Evolutionary conservation across 1,139 yeast species (phyloP).

Genomic region (Blastobotrys proliferans): DNA sequence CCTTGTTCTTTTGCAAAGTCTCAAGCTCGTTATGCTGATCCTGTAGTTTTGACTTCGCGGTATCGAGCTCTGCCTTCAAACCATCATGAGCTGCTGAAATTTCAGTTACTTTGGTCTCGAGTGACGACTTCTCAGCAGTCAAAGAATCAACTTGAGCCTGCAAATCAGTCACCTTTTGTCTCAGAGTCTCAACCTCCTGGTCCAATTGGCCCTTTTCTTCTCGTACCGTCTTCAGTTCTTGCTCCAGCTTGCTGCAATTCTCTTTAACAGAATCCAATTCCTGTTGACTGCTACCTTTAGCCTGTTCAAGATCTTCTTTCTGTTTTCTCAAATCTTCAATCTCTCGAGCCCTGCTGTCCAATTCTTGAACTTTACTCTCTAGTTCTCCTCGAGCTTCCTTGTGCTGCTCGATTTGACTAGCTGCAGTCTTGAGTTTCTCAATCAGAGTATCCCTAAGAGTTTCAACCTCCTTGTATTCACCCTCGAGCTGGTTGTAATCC

Average conservation of each 20-base stretch:
- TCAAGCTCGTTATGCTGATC: too few species aligned
- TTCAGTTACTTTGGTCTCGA: too few species aligned
- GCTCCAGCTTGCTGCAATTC: slow-evolving; percentile 15
- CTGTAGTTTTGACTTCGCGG: slow-evolving; percentile 5
- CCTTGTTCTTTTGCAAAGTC: too few species aligned
- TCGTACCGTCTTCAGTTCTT: slow-evolving; percentile 8
- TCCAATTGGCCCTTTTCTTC: slow-evolving; percentile 4
- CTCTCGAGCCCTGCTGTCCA: not conserved
- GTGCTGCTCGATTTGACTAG: slow-evolving; percentile 26
- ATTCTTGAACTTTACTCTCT: not conserved
- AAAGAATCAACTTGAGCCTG: too few species aligned
- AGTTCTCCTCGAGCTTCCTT: slow-evolving; percentile 1
- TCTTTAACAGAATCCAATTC: slow-evolving; percentile 4
- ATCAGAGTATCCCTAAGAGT: slow-evolving; percentile 29
- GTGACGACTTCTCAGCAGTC: too few species aligned
- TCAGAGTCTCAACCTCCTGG: too few species aligned
- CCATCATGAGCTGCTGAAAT: too few species aligned
- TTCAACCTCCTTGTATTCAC: slow-evolving; percentile 27
- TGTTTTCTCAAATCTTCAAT: not conserved
- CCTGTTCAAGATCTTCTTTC: not conserved
- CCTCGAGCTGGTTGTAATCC: too few species aligned
- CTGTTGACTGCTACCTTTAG: slow-evolving; percentile 2
- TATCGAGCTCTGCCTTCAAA: slow-evolving; percentile 11
- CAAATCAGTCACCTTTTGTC: too few species aligned
- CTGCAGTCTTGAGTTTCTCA: slow-evolving; percentile 32